phyloP scores from a whole-genome alignment of 805 yeast species.

The Pichia scutulata region DNA sequence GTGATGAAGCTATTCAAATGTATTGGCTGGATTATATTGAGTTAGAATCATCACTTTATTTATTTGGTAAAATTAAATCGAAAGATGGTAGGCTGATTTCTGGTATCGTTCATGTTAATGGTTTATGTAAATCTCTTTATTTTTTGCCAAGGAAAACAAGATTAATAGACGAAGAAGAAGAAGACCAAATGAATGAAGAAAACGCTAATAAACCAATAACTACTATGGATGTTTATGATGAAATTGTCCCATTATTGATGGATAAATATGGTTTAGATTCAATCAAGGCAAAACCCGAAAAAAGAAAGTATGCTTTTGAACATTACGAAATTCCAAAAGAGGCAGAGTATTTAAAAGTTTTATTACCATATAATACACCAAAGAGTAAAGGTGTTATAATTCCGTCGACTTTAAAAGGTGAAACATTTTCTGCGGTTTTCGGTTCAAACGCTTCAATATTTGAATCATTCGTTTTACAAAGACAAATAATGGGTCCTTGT shows the following conservation, averaged over 20 bases:
- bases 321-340: constrained; percentile 69
- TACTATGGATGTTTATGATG: constrained; percentile 67
- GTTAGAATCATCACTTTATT: constrained; percentile 54
- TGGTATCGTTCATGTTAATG: constrained; percentile 67
- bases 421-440: constrained; percentile 69
- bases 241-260: constrained; percentile 59
- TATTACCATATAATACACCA: constrained; percentile 67
- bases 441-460: constrained; percentile 70
- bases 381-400: constrained; percentile 38
- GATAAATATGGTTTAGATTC: constrained; percentile 53
- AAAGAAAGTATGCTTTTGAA: constrained; percentile 84
- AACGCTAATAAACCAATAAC: constrained; percentile 29
- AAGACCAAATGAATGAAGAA: constrained; percentile 28
- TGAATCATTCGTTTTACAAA: constrained; percentile 77
- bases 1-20: constrained; percentile 47
- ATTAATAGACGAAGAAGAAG: constrained; percentile 31
- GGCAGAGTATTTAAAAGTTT: constrained; percentile 69
- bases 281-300: constrained; percentile 63
- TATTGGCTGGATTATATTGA: constrained; percentile 90
- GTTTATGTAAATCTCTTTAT: constrained; percentile 62
- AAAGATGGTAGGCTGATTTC: constrained; percentile 55
- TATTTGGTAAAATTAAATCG: constrained; percentile 75
- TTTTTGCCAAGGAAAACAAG: constrained; percentile 58
- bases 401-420: constrained; percentile 65
- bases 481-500: constrained; percentile 94